Conservation (phyloP, 2,329 filamentous ascomycete species). For the Monascus ruber region DNA sequence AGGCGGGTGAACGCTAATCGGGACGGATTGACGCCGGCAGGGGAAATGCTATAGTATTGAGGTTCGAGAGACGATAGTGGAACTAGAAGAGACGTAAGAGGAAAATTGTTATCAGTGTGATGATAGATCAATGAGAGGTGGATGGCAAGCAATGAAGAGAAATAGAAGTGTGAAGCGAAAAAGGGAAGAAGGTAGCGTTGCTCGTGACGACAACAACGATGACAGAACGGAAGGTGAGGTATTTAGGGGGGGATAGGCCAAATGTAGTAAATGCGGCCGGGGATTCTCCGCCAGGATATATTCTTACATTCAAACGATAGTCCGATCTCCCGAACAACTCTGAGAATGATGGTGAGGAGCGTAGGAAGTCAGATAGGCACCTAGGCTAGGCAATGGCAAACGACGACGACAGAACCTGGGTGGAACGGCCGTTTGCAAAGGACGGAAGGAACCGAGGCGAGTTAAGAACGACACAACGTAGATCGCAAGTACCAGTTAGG, state of each 20-base stretch:
- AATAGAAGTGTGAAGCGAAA: neutral
- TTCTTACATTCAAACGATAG: slow-evolving; percentile 3
- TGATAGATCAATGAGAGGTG: slow-evolving; percentile 9
- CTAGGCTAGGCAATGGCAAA: neutral
- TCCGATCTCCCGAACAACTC: slow-evolving; percentile 1
- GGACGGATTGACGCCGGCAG: slow-evolving; percentile 15
- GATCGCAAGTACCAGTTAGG: no score
- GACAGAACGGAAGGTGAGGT: neutral
- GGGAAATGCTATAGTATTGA: slow-evolving; percentile 4
- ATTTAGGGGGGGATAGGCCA: neutral
- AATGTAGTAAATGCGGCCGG: neutral
- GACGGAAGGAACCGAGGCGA: slow-evolving; percentile 2
- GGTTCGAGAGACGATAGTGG: slow-evolving; percentile 3
- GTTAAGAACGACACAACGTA: no score
- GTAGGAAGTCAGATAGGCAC: neutral
- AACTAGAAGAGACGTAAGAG: slow-evolving; percentile 13
- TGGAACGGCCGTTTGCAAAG: slow-evolving; percentile 1
- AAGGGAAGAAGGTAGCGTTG: neutral
- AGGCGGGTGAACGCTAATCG: slow-evolving; percentile 3
- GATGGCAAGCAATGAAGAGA: slow-evolving; percentile 2
- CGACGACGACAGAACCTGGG: neutral
- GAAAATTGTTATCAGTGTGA: slow-evolving; percentile 3
- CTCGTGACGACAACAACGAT: no score
- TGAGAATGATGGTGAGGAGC: slow-evolving; percentile 6
- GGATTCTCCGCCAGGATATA: neutral